Percentiles rank a stretch among this genome's conserved stretches.
These are phyloP conservation scores for Colletotrichum orbiculare DNA, from an alignment of 2,329 filamentous ascomycete species.

Conservation along the genomic window DNA sequence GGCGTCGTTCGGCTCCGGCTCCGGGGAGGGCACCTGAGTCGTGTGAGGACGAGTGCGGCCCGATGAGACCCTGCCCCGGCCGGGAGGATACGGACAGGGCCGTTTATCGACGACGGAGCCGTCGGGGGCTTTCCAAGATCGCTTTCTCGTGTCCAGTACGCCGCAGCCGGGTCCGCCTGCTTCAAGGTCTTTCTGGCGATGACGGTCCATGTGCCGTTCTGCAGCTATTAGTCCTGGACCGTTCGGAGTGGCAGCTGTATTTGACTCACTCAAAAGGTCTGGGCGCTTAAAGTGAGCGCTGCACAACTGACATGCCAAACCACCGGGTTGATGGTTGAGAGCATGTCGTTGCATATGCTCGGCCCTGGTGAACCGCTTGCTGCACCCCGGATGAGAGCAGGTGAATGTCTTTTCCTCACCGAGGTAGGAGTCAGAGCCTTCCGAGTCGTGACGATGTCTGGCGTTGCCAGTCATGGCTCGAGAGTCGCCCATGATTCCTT, in stretches of 20 bases:
- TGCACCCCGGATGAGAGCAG: conserved; percentile 59
- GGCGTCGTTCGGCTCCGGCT: conserved; percentile 22
- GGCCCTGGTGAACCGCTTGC: conserved; percentile 65
- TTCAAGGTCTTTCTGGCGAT: conserved; percentile 65
- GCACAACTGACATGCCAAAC: conserved; percentile 68
- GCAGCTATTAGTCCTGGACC: conserved; percentile 5
- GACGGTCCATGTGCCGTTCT: conserved; percentile 69
- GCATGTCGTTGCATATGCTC: conserved; percentile 69
- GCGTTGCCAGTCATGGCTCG: neutral
- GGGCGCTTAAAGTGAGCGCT: conserved; percentile 70
- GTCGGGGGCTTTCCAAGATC: conserved; percentile 65
- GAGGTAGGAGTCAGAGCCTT: conserved; percentile 19
- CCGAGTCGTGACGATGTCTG: conserved; percentile 22
- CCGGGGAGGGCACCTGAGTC: conserved; percentile 30
- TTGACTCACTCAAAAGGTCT: conserved; percentile 55
- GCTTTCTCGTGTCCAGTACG: conserved; percentile 64
- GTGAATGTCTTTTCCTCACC: conserved; percentile 27
- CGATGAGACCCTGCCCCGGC: conserved; percentile 8
- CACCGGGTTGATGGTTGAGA: conserved; percentile 65
- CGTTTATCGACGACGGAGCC: conserved; percentile 62
- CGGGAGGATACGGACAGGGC: conserved; percentile 37
- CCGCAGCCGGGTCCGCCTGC: conserved; percentile 63
- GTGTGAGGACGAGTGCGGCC: conserved; percentile 20
- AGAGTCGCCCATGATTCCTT: conserved; percentile 8
- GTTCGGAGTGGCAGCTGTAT: neutral